Evolutionary conservation across 2,329 filamentous ascomycete genomes (phyloP), one percentile per base, ranked within the genome.

Genomic region (Cercospora berteroae): DNA sequence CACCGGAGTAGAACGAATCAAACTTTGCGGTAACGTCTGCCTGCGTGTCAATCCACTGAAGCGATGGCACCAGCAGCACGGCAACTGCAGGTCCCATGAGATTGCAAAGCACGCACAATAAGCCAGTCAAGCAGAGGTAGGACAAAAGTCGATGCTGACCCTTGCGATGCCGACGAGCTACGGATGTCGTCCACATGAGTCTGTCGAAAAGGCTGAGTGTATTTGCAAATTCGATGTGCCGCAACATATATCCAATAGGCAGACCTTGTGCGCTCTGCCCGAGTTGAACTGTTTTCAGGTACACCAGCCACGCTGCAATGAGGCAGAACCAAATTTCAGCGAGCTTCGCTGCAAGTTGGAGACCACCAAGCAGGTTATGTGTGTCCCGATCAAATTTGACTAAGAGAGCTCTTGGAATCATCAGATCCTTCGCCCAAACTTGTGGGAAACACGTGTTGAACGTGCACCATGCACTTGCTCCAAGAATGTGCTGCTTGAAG

Each of bases 41-140:
- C 66, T 4, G 70, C 59, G 18, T 50, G 12, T 25, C 44, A 3
- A 74, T 59, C 72, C 72, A 76, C 25, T 74, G 71, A 9, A 75
- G 63, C 7, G 68, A 71, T 6, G 74, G 74, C 0, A 77, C 31
- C 2, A 72, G 64, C 10, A 77, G 56, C 0, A 76, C 74, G 7
- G 75, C 74, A 12, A 69, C 67, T 5, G 74, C 72, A 9, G 76
- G 75, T 10, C 76, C 76, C 74, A 77, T 78, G 4, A 78, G 64
- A 44, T 77, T 78, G 60, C 72, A 74, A 0, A 77, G 31, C 9
- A 73, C 65, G 48, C 73, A 75, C 3, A 77, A 66, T 1, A 52
- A 12, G 5, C 48, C 48, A 8, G 20, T 52, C 10, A 52, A 8
- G 12, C 48, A 52, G 12, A 52, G 10, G 12, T 52, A 52, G 1